Evolutionary conservation across 768 basidiomycete genomes (phyloP), one percentile per base, ranked within the genome.

Genomic region (Suillus occidentalis): DNA sequence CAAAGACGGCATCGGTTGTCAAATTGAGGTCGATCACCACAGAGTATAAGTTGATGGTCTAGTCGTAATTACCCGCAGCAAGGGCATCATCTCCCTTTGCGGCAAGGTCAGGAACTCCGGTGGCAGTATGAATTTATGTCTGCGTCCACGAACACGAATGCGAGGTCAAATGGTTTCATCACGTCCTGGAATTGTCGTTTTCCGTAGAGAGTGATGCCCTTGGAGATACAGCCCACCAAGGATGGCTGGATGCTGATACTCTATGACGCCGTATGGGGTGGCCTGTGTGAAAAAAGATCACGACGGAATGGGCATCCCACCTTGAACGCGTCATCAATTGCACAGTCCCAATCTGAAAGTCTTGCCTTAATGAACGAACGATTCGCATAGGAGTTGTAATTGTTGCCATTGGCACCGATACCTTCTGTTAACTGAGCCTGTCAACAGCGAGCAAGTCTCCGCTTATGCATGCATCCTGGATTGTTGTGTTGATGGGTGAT

Each of bases 211-310:
- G 55, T n/a, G 18, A 56, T 56, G 55, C 55, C 55, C 12, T 56
- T 56, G 34, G 55, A 37, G 34, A 56, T 36, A 56, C 6, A 56
- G 34, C 55, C 55, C 34, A 36, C 37, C n/a, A 56, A n/a, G 4
- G 55, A 56, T 12, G 55, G 36, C n/a, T 37, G 55, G 8, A 56
- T 56, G 7, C 55, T 89, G 55, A 57, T 22, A 13, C n/a, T 37
- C 55, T 57, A 39, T 37, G 13, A 9, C 36, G 10, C 8, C 31
- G 1, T 31, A 6, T 8, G n/a, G 22, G n/a, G 14, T 5, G 22
- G 36, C 4, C 7, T 9, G 4, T 36, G 1, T 55, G 14, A 7
- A 36, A 7, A 7, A 31, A 20, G 34, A 34, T 49, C 49, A 14
- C 13, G 49, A 14, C 2, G 9, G 16, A 8, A 52, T 8, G 1